Percentiles rank a stretch among this genome's conserved stretches.
These are phyloP conservation scores for Waltergamsia citrina DNA, from an alignment of 2,329 filamentous ascomycete genomes.

Conservation along the genomic window DNA sequence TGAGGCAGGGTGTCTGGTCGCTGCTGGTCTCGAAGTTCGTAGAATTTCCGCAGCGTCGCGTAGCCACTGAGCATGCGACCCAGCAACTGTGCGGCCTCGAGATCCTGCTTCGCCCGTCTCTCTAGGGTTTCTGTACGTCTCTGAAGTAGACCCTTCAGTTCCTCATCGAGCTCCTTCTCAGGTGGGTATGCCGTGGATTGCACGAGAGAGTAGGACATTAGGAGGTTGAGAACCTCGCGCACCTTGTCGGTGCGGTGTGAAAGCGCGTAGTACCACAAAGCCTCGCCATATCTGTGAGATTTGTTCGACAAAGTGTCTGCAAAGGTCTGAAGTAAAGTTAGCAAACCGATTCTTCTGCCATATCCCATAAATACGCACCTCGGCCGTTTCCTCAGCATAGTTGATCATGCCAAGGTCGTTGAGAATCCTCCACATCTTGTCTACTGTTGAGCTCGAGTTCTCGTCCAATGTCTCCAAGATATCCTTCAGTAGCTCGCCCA, in stretches of 20 bases:
- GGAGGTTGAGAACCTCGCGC: constrained; percentile 73
- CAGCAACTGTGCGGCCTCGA: constrained; percentile 73
- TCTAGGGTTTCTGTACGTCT: constrained; percentile 65
- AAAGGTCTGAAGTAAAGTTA: constrained; percentile 53
- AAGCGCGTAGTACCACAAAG: constrained; percentile 83
- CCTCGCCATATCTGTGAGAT: constrained; percentile 73
- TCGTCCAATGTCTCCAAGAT: constrained; percentile 54
- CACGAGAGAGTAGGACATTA: constrained; percentile 79
- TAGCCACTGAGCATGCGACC: constrained; percentile 86
- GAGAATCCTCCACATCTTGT: constrained; percentile 73
- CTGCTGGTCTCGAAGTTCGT: constrained; percentile 65
- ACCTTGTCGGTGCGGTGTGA: constrained; percentile 72
- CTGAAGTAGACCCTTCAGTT: constrained; percentile 59
- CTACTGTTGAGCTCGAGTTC: constrained; percentile 61
- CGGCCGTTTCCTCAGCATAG: constrained; percentile 72
- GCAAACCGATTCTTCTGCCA: constrained; percentile 3
- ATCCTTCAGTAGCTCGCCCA: constrained; percentile 61
- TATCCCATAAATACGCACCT: constrained; percentile 46
- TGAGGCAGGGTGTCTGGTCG: constrained; percentile 10
- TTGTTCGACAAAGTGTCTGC: constrained; percentile 67
- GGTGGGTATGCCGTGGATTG: constrained; percentile 76
- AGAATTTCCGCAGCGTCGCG: constrained; percentile 82
- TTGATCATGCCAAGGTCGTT: constrained; percentile 68
- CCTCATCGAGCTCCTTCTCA: constrained; percentile 59
- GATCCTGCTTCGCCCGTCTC: constrained; percentile 62